Evolutionary conservation across 176 grass and related monocot genomes (phyloP).

Genomic region (Canna indica): DNA sequence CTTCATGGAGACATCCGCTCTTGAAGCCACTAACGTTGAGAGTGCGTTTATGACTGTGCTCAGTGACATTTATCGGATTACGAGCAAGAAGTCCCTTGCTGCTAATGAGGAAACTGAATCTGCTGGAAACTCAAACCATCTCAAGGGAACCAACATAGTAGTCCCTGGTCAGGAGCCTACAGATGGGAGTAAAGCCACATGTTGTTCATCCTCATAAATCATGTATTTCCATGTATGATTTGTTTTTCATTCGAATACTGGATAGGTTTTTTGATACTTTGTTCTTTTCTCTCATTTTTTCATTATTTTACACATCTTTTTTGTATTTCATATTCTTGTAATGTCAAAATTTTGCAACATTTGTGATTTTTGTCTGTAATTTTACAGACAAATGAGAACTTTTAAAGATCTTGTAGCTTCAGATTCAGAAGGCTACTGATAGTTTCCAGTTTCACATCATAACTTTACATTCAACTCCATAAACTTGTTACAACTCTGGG

Average conservation of each 20-base stretch:
- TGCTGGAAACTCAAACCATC: not conserved
- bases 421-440: too few relatives aligned
- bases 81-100: constrained; percentile 1
- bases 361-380: too few relatives aligned
- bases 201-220: not conserved
- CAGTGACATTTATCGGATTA: not conserved
- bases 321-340: too few relatives aligned
- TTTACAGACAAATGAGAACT: too few relatives aligned
- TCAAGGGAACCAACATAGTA: constrained; percentile 5
- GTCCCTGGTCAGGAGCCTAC: constrained; percentile 5
- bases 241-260: not conserved
- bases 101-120: not conserved
- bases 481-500: too few relatives aligned
- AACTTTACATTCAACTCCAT: too few relatives aligned
- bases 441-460: too few relatives aligned
- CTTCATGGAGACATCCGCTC: constrained; percentile 5
- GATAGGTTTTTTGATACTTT: not conserved
- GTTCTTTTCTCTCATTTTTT: not conserved
- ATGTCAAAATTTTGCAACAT: too few relatives aligned
- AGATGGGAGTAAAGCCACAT: not conserved
- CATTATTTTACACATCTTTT: too few relatives aligned
- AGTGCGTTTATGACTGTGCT: not conserved
- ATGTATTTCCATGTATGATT: not conserved
- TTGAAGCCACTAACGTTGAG: not conserved
- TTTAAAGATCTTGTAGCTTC: too few relatives aligned